phyloP scores from a whole-genome alignment of 2,329 filamentous ascomycete genomes.

The Aureobasidium leucospermi region DNA sequence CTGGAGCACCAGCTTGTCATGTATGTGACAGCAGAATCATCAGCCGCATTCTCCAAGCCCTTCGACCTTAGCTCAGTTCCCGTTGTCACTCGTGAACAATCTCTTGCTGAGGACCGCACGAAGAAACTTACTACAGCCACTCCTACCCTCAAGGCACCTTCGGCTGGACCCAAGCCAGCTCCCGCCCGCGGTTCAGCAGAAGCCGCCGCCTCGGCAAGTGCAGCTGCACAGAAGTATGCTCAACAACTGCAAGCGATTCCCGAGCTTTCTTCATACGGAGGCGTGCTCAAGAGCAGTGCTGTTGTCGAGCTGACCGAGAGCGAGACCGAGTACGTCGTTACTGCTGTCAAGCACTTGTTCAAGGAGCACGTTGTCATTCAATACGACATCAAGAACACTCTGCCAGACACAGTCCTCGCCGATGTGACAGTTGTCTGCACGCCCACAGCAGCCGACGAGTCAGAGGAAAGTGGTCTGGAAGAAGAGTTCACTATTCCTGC shows the following conservation, averaged over 20 bases:
- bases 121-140: constrained; percentile 94
- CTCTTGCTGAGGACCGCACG: constrained; percentile 88
- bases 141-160: constrained; percentile 88
- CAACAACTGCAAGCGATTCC: constrained; percentile 82
- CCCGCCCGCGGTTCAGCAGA: constrained; percentile 63
- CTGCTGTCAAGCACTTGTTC: constrained; percentile 93
- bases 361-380: constrained; percentile 94
- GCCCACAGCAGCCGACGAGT: constrained; percentile 75
- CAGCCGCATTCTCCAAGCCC: constrained; percentile 71
- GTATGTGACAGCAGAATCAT: constrained; percentile 91
- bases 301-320: constrained; percentile 88
- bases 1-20: constrained; percentile 96
- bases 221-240: constrained; percentile 79
- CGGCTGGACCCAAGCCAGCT: constrained; percentile 67
- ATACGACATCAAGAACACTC: constrained; percentile 95
- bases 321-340: constrained; percentile 95
- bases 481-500: constrained; percentile 93
- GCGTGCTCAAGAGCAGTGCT: constrained; percentile 82
- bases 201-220: constrained; percentile 62
- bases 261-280: constrained; percentile 83
- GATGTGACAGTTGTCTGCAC: constrained; percentile 78
- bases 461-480: constrained; percentile 60
- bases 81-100: constrained; percentile 90
- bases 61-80: constrained; percentile 91
- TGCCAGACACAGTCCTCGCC: constrained; percentile 82